These are phyloP conservation scores for Syzygium jambos DNA, from an alignment of 345 rosid genomes.

Conservation along the genomic window DNA sequence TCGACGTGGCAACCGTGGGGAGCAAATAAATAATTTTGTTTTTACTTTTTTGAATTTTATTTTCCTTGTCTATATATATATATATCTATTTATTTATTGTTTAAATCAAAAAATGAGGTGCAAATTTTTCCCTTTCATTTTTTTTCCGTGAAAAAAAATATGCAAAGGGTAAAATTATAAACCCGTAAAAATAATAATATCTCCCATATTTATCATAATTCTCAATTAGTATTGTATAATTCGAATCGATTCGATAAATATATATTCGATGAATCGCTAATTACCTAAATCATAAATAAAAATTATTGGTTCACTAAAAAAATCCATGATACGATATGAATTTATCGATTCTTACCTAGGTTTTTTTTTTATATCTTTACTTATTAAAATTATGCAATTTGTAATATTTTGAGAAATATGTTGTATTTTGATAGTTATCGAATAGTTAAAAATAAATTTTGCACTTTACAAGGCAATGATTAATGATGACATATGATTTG, in stretches of 20 bases:
- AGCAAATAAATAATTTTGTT: background rate
- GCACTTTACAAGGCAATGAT: background rate
- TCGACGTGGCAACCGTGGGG: background rate
- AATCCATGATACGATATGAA: too few relatives aligned
- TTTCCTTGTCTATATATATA: background rate
- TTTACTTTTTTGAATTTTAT: background rate
- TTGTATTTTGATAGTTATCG: background rate
- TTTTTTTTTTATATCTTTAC: background rate
- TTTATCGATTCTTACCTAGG: background rate
- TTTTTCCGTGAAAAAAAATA: background rate
- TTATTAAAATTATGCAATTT: background rate
- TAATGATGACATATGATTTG: background rate
- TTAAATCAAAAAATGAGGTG: background rate
- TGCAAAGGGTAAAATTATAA: background rate
- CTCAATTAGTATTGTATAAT: rapidly evolving
- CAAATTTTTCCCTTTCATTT: background rate
- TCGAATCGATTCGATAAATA: background rate
- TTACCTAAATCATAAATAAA: background rate
- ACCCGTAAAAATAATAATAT: background rate
- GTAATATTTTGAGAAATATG: background rate
- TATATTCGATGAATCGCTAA: rapidly evolving
- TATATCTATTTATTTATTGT: background rate
- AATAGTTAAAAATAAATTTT: background rate
- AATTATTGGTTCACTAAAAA: background rate
- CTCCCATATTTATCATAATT: background rate